Percentiles rank a stretch among this genome's conserved stretches.
These are phyloP conservation scores for Aspergillus transmontanensis DNA, from an alignment of 2,329 filamentous ascomycete genomes.

Conservation along the genomic window DNA sequence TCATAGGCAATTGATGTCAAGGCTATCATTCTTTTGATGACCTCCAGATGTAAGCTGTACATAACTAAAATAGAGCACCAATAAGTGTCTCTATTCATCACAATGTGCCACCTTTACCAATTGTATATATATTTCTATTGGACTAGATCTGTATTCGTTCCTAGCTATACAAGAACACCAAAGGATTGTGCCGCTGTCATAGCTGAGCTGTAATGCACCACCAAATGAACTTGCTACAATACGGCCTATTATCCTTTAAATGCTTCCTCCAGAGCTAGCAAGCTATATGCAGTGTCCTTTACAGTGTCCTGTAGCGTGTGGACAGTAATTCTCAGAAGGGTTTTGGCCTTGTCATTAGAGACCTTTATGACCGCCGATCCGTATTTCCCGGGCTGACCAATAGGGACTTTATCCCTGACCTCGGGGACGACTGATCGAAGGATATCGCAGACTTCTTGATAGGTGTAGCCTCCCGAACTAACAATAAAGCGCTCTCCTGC, in stretches of 20 bases:
- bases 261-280: not conserved
- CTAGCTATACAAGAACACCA: too few relatives aligned
- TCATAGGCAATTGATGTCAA: too few relatives aligned
- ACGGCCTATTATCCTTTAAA: not conserved
- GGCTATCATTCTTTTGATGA: too few relatives aligned
- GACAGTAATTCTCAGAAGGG: not conserved
- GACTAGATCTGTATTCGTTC: too few relatives aligned
- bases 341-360: not conserved
- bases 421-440: not conserved
- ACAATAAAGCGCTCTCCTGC: conserved; percentile 2
- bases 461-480: not conserved
- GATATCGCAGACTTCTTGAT: not conserved
- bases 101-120: too few relatives aligned
- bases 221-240: too few relatives aligned
- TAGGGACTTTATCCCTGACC: not conserved
- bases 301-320: conserved; percentile 7
- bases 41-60: too few relatives aligned
- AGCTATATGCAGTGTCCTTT: not conserved
- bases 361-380: not conserved
- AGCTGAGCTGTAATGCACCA: too few relatives aligned
- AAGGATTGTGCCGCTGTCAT: too few relatives aligned
- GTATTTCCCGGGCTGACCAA: not conserved
- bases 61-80: too few relatives aligned
- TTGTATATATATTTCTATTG: too few relatives aligned
- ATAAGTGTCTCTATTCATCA: too few relatives aligned